Base-by-base conservation (phyloP, 768 basidiomycete genomes). In the Pleurotus eryngii region DNA sequence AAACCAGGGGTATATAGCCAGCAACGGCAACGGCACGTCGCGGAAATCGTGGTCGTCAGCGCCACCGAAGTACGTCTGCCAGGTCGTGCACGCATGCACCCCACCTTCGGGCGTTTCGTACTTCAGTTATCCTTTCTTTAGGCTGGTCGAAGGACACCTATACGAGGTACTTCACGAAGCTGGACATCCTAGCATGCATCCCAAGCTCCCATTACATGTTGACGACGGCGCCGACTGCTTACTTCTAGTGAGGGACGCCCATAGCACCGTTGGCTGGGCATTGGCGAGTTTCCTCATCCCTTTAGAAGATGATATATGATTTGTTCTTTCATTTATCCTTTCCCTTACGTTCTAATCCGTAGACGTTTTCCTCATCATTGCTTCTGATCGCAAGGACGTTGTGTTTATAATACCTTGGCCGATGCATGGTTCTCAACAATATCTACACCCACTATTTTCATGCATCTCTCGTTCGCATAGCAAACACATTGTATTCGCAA, bases 281-380 rank as follows among this genome's bases (percentile, higher is more conserved):
- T 68, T 93, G 60, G 90, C 90, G 37, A 92, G 90, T 67, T 93
- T 91, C 70, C 69, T 92, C 67, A 77, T 86, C 24, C 88, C 88
- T 7, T 64, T 85, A 57, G 79, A 77, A 60, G 51, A 53, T 35
- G 30, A 22, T 50, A 27, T 27, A 50, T 46, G 58, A 30, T 43
- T 14, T 49, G 59, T 47, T 55, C 51, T 46, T 55, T 49, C 59
- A 40, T 59, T 26, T 58, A 54, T 56, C 42, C 57, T 37, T 46
- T 39, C 49, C 14, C n/a, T 56, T 45, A 9, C 4, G 30, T 35
- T 26, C 24, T 35, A 35, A 35, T 35, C 30, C 30, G 30, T 35
- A 35, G 30, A 35, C 30, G 8, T 35, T 11, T 35, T 35, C 30
- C 30, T 35, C 30, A 35, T 9, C 30, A 35, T 35, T 35, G 30